Base-by-base conservation (phyloP, 2,329 filamentous ascomycete species). In the Byssothecium circinans region DNA sequence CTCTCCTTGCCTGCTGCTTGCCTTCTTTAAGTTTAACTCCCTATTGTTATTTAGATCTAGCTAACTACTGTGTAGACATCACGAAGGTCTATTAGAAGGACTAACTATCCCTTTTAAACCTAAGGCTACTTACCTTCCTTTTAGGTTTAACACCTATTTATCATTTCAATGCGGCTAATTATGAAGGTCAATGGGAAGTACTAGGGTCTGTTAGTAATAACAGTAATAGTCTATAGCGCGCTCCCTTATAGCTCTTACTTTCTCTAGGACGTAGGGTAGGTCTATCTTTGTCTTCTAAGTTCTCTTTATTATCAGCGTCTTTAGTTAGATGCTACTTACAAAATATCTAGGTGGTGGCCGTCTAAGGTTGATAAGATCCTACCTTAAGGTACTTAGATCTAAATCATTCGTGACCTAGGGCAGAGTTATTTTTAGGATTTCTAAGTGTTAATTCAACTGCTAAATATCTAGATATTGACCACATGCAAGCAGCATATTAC, bases 301-400 rank as follows among this genome's bases (percentile, higher is more conserved):
- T 63, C 3, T 64, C 62, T 18, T 68, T 66, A 36, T 68, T 67
- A 41, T 70, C 68, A 8, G 63, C 64, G 43, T 70, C 68, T 22
- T 69, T 65, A 17, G 53, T 57, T 23, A 64, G 41, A 25, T 48
- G 56, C 30, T 62, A 58, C 2, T 55, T 41, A 61, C 61, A 45
- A 64, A 65, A 36, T 68, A 68, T 2, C 62, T 66, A 43, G 57
- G 60, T 2, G 71, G 69, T 17, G 78, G 78, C 7, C 73, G 72
- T 30, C 77, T 78, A 17, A 80, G 80, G 60, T 86, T 83, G 18
- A 86, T 76, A 2, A 83, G 52, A 58, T 84, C 80, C 83, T 83
- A 86, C 45, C 77, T 74, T 40, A 86, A 76, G 0, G 81, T 85
- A 27, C 72, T 75, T 12, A 86, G 67, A 61, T 86, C 81, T 5